Evolutionary conservation across 2,329 filamentous ascomycete genomes (phyloP).

Genomic region (Monilinia fructicola): DNA sequence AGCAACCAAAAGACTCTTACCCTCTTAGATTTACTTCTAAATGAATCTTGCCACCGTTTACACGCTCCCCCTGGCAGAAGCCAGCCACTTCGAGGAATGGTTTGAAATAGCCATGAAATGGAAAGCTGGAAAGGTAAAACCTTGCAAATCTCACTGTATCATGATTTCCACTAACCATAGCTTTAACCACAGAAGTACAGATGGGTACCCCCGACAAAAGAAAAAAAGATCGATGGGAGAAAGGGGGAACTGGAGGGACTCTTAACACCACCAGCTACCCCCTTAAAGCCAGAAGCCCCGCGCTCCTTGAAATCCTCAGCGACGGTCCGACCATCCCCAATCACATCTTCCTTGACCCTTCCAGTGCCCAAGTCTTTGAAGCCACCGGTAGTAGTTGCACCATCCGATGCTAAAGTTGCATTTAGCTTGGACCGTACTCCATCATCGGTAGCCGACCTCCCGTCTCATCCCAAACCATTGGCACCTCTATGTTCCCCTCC

Average conservation of each 20-base stretch:
- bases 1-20: neutral
- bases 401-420: neutral
- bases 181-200: neutral
- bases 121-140: constrained; percentile 21
- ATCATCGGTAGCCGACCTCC: neutral
- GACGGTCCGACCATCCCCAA: neutral
- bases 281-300: neutral
- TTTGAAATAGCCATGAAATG: constrained; percentile 24
- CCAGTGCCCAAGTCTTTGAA: neutral
- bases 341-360: neutral
- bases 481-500: neutral
- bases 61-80: constrained; percentile 13
- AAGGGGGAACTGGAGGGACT: neutral
- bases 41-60: neutral
- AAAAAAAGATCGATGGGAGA: neutral
- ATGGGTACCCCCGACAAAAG: neutral
- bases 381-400: neutral
- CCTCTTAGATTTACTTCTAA: neutral
- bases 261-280: constrained; percentile 3
- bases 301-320: constrained; percentile 6
- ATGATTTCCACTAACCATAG: neutral
- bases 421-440: neutral
- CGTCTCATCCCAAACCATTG: neutral
- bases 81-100: constrained; percentile 21
- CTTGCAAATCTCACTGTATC: neutral